Evolutionary conservation across 2,329 filamentous ascomycete species (phyloP), one percentile per base, ranked within the genome.

Genomic region (Xylariaceae sp.): DNA sequence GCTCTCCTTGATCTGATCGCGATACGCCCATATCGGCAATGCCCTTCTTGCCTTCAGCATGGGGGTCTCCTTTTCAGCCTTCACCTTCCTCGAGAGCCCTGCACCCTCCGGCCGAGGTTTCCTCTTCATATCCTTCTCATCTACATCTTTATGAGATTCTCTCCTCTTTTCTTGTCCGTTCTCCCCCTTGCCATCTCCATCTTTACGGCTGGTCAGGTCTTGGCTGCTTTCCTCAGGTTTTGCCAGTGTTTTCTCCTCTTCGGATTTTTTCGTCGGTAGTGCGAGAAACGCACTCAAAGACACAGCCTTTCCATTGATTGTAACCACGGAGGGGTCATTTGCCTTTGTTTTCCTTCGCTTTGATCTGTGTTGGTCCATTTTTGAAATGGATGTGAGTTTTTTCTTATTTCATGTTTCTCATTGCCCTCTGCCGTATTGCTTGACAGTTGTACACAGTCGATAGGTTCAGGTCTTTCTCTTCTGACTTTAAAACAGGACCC

Each of bases 21-120:
- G 78, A 48, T 88, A 76, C 3, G 74, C 66, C 78, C 86, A 95
- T 50, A 96, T 90, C 0, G 89, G 89, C 3, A 96, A 72, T 11
- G 77, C 70, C 56, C 83, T 77, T 15, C 88, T 76, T 5, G 69
- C 63, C 34, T 55, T 57, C 24, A 62, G 41, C 16, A 63, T 43
- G 3, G 55, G 50, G 6, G 49, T 46, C 12, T 59, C 47, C 16
- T 45, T 41, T 17, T 31, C 46, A 9, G 21, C 40, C n/a, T 34
- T 38, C 16, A 31, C 3, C 12, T 27, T 43, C 29, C 41, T 48
- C 13, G 38, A 17, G 4, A 17, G 36, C 9, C 9, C 9, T 3
- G 13, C 31, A 3, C 9, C 17, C 11, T 24, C 32, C 18, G 11
- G 9, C 13, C 13, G 32, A 23, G 26, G 17, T 14, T 9, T 32